Evolutionary conservation across 768 basidiomycete genomes (phyloP).

Genomic region (Polyporus arcularius): DNA sequence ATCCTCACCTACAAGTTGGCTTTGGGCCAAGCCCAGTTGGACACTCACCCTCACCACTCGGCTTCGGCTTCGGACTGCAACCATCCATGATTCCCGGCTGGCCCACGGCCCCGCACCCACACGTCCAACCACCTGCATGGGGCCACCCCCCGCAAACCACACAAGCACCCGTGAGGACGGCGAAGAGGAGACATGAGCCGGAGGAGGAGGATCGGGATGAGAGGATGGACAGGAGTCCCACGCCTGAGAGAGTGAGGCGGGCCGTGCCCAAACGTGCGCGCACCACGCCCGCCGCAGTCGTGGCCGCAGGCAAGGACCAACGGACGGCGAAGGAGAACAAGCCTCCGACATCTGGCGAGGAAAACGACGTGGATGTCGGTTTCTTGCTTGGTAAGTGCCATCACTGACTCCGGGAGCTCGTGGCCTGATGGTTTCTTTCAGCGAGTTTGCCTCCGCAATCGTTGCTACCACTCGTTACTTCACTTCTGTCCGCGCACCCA

Average conservation of each 20-base stretch:
- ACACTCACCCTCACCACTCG: constrained; percentile 65
- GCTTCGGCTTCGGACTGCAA: constrained; percentile 71
- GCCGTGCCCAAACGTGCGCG: constrained; percentile 68
- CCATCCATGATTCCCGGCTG: constrained; percentile 50
- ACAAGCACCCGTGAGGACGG: constrained; percentile 40
- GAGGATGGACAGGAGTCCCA: constrained; percentile 84
- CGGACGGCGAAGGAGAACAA: constrained; percentile 52
- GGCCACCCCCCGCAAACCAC: constrained; percentile 56
- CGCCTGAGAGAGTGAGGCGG: constrained; percentile 76
- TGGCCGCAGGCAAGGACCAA: constrained; percentile 37
- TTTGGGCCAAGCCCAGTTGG: constrained; percentile 61
- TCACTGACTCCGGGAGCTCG: background rate
- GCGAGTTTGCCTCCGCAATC: constrained; percentile 81
- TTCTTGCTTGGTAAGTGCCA: constrained; percentile 68
- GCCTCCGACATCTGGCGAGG: constrained; percentile 37
- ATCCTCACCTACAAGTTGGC: constrained; percentile 57
- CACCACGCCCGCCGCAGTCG: constrained; percentile 35
- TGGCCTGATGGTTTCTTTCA: constrained; percentile 33
- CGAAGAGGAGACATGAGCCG: constrained; percentile 66
- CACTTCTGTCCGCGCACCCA: constrained; percentile 68
- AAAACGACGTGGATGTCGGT: constrained; percentile 76
- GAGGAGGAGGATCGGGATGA: constrained; percentile 73
- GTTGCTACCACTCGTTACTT: constrained; percentile 69
- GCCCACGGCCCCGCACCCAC: constrained; percentile 44
- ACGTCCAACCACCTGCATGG: constrained; percentile 33